These are phyloP conservation scores for Lactarius evosmus DNA, from an alignment of 768 basidiomycete species.

Conservation along the genomic window DNA sequence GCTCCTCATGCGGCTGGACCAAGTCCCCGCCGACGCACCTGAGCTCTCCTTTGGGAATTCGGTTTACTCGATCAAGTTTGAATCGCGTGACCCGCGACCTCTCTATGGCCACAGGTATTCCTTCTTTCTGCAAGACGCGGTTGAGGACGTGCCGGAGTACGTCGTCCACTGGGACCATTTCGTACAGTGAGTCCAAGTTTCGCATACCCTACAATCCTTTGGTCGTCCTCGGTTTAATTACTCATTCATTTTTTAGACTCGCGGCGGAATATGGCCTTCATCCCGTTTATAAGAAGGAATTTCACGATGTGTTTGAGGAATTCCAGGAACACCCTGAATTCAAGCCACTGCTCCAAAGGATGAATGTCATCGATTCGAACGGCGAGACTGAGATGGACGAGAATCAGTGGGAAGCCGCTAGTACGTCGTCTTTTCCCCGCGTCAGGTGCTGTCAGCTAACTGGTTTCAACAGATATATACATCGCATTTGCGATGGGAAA, in stretches of 20 bases:
- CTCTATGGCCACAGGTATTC: constrained; percentile 89
- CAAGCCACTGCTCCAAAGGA: constrained; percentile 74
- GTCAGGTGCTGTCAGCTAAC: constrained; percentile 7
- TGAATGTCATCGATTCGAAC: constrained; percentile 86
- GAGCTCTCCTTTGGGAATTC: constrained; percentile 86
- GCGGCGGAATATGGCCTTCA: constrained; percentile 78
- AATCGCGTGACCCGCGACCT: constrained; percentile 57
- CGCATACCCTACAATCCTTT: neutral
- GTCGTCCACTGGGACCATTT: constrained; percentile 96
- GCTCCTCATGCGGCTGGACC: constrained; percentile 70
- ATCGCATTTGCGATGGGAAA: constrained; percentile 92
- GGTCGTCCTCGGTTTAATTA: constrained; percentile 8
- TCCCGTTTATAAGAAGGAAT: constrained; percentile 78
- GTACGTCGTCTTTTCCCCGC: constrained; percentile 49
- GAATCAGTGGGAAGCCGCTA: constrained; percentile 98
- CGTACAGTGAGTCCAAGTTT: constrained; percentile 54
- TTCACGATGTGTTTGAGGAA: constrained; percentile 84
- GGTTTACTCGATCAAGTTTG: constrained; percentile 87
- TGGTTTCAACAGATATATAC: constrained; percentile 73
- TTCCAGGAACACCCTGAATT: constrained; percentile 80
- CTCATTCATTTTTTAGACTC: constrained; percentile 47
- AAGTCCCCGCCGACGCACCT: constrained; percentile 57
- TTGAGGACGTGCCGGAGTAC: constrained; percentile 96
- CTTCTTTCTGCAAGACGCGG: constrained; percentile 93
- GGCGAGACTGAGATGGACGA: constrained; percentile 92